Conservation (phyloP, 2,329 filamentous ascomycete species). For the Eurotiales sp. region DNA sequence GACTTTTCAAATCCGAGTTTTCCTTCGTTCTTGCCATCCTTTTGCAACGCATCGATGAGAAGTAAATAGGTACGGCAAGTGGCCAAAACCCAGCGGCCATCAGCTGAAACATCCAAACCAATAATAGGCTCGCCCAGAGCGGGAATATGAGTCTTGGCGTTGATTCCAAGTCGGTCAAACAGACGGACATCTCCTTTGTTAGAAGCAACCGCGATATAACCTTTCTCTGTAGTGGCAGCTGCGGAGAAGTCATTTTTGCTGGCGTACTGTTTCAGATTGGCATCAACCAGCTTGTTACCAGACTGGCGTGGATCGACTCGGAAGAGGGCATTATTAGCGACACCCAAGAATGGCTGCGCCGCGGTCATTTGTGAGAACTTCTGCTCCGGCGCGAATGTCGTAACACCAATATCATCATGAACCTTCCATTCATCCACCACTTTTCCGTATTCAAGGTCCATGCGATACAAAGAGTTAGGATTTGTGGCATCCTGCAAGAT, state of each 20-base stretch:
- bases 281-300: constrained; percentile 88
- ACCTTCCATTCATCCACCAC: constrained; percentile 99
- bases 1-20: constrained; percentile 96
- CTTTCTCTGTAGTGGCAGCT: constrained; percentile 90
- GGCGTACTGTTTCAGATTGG: constrained; percentile 89
- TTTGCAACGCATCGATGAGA: constrained; percentile 86
- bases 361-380: constrained; percentile 98
- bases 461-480: constrained; percentile 87
- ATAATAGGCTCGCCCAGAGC: constrained; percentile 93
- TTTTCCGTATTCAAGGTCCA: constrained; percentile 97
- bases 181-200: constrained; percentile 97
- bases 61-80: constrained; percentile 94
- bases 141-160: constrained; percentile 94
- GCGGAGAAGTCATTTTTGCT: constrained; percentile 98
- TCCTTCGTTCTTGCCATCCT: constrained; percentile 90
- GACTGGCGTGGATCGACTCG: constrained; percentile 86
- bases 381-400: constrained; percentile 83
- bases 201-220: constrained; percentile 92
- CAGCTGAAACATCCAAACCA: constrained; percentile 89
- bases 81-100: constrained; percentile 91
- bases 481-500: constrained; percentile 79
- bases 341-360: constrained; percentile 90
- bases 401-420: constrained; percentile 90
- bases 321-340: constrained; percentile 89
- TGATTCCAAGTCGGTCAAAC: constrained; percentile 93